A percentile compares a stretch with the other conserved stretches of the same genome.
Conservation (phyloP, 257 asterid genomes). For the Rauvolfia tetraphylla region DNA sequence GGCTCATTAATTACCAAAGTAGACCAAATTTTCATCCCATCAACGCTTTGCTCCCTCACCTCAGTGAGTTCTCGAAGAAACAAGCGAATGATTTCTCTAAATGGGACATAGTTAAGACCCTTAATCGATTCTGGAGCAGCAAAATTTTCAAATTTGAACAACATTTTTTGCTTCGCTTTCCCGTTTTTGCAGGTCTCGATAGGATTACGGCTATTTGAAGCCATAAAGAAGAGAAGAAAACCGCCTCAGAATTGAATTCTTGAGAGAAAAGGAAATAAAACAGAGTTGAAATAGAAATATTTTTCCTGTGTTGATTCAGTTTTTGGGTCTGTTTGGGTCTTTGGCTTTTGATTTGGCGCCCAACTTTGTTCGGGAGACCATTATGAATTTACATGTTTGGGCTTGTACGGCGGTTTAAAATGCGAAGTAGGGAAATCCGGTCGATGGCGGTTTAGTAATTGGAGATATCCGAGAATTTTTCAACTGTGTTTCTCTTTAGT, state of each 20-base stretch:
- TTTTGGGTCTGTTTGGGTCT: background rate
- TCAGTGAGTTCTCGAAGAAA: constrained; percentile 53
- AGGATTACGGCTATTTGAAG: constrained; percentile 38
- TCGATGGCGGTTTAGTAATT: background rate
- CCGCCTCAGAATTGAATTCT: constrained; percentile 11
- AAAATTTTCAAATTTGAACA: constrained; percentile 39
- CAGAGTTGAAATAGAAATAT: background rate
- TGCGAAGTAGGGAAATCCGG: too few relatives aligned
- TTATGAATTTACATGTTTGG: background rate
- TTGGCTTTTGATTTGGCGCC: constrained; percentile 1
- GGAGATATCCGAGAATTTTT: background rate
- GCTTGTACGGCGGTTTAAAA: background rate
- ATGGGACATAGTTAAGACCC: constrained; percentile 39
- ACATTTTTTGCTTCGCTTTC: constrained; percentile 27
- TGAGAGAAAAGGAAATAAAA: background rate
- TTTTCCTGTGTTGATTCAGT: background rate
- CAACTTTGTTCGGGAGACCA: background rate
- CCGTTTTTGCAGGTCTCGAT: constrained; percentile 33
- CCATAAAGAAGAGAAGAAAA: constrained; percentile 34
- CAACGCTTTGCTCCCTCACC: constrained; percentile 34
- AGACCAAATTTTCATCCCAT: constrained; percentile 62
- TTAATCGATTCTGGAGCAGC: constrained; percentile 24
- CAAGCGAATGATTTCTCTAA: constrained; percentile 47
- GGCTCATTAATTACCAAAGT: constrained; percentile 30
- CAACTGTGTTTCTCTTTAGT: background rate